Evolutionary conservation across 352 stramenopile genomes (phyloP).

Genomic region (Vaucheria bursata): DNA sequence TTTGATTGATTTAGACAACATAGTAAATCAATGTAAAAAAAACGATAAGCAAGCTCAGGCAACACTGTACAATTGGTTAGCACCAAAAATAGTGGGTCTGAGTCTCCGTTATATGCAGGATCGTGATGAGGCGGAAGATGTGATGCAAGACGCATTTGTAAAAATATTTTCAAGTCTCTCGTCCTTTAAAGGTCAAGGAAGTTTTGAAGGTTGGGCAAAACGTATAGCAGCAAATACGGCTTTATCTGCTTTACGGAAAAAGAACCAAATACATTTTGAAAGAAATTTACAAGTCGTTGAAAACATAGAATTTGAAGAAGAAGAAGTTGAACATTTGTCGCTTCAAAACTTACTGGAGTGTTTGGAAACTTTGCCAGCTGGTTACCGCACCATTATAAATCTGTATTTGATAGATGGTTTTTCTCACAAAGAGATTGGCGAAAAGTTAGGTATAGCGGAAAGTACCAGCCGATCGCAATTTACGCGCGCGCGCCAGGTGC

Average conservation of each 20-base stretch:
- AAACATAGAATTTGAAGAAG: neutral
- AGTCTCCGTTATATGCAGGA: neutral
- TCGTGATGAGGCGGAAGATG: conserved; percentile 1
- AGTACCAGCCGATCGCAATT: conserved; percentile 1
- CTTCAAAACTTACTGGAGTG: neutral
- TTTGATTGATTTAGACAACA: neutral
- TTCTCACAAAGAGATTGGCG: neutral
- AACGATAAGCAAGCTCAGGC: neutral
- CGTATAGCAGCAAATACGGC: neutral
- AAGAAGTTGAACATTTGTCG: neutral
- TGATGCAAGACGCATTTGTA: neutral
- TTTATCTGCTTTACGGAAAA: neutral
- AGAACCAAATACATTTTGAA: conserved; percentile 1
- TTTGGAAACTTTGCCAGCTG: neutral
- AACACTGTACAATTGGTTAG: neutral
- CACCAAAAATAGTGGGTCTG: neutral
- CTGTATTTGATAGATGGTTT: neutral
- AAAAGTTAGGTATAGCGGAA: neutral
- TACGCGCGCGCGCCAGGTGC: neutral
- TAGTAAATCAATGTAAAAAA: neutral
- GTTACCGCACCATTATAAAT: conserved; percentile 1
- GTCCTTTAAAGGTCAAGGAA: neutral
- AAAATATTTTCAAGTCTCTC: neutral
- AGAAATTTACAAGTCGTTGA: neutral
- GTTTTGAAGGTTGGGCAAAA: conserved; percentile 5